Base-by-base conservation (phyloP, 2,329 filamentous ascomycete species). In the Penicillium sp. region DNA sequence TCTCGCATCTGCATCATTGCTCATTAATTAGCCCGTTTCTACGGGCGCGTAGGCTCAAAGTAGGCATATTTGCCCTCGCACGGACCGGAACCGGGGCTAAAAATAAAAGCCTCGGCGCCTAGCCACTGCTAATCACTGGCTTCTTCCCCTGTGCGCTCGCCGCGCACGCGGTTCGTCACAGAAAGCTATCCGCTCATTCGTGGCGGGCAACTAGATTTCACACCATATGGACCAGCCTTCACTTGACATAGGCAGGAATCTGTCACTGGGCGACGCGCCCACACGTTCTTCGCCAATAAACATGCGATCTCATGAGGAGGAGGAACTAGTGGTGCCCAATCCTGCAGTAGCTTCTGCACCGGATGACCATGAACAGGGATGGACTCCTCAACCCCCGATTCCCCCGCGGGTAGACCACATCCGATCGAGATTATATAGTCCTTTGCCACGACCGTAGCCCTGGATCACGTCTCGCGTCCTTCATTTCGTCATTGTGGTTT, bases 321-420 rank as follows among this genome's bases (percentile, higher is more conserved):
- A 48, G 57, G 46, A 56, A 38, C 52, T 52, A 49, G 49, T 47
- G 47, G 65, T 70, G 67, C 66, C 50, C 62, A 61, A 58, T 61
- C 48, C 13, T 70, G 68, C 68, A 70, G 61, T 68, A 69, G 67
- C 59, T 62, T 39, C 34, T 38, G 57, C 63, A 66, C 54, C 39
- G 43, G 47, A 43, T 56, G 33, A 56, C 51, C 33, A 21, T 47
- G 48, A 53, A 52, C 54, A 57, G 45, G 46, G 59, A 64, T 59
- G 44, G 49, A 34, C 43, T 56, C 28, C 43, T 57, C 45, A 39
- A 44, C 28, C 45, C 50, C 53, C 52, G 51, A 24, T 45, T 29
- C 56, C 58, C 58, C 53, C 52, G 54, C 47, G 55, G 53, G 53
- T 52, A 53, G 55, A 43, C 56, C 49, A 44, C 39, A 52, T 47